Conservation (phyloP, 2,329 filamentous ascomycete species). For the Trichophyton equinum region DNA sequence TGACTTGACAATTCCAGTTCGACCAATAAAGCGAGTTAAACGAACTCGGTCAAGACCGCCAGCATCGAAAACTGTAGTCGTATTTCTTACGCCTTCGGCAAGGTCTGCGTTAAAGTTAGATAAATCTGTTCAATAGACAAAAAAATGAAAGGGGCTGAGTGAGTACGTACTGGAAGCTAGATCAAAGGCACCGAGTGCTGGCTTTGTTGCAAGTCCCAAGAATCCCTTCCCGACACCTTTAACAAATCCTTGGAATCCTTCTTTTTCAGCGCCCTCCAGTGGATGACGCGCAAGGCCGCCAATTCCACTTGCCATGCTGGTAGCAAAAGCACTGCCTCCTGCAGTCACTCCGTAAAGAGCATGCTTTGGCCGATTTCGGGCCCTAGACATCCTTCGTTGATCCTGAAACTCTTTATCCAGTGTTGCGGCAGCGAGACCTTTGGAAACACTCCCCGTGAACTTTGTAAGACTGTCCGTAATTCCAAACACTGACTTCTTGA, state of each 20-base stretch:
- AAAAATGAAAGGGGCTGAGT: background rate
- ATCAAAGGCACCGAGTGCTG: conserved; percentile 91
- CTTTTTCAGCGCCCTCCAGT: conserved; percentile 87
- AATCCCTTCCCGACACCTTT: conserved; percentile 96
- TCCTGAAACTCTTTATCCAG: conserved; percentile 99
- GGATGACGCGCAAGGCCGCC: conserved; percentile 88
- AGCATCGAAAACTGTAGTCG: conserved; percentile 93
- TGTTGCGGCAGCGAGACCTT: conserved; percentile 87
- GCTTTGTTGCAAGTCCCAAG: conserved; percentile 88
- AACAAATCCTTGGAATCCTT: conserved; percentile 86
- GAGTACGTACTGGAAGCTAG: conserved; percentile 61
- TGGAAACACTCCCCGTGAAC: conserved; percentile 92
- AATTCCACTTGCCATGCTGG: conserved; percentile 82
- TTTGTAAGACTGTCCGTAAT: conserved; percentile 97
- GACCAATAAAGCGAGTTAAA: conserved; percentile 81
- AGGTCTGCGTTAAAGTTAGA: conserved; percentile 43
- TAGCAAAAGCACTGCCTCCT: conserved; percentile 88
- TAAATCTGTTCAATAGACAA: background rate
- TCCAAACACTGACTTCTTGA: conserved; percentile 97
- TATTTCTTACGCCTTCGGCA: conserved; percentile 94
- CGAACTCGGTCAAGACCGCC: conserved; percentile 89
- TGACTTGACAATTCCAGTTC: conserved; percentile 84
- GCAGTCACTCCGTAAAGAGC: conserved; percentile 92
- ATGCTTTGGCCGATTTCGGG: conserved; percentile 90
- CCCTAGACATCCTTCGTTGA: conserved; percentile 80